Conservation (phyloP, 371 early-diverging fungal species). For the Actinomortierella ambigua region DNA sequence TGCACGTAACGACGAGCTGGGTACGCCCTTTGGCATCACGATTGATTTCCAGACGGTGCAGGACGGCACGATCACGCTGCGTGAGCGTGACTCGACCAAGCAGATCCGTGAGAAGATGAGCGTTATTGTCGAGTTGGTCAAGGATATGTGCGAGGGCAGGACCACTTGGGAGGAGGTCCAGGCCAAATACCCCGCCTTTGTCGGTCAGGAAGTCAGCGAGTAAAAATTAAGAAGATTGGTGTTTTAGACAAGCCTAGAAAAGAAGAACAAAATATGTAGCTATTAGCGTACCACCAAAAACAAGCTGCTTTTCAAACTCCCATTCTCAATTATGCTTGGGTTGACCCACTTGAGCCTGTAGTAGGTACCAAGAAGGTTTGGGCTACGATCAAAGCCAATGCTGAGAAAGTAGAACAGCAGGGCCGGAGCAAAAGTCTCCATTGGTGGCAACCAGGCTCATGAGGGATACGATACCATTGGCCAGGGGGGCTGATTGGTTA, state of each 20-base stretch:
- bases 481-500: no score
- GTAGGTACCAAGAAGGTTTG: no score
- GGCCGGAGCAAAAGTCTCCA: no score
- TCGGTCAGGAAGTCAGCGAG: constrained; percentile 47
- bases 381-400: no score
- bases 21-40: constrained; percentile 98
- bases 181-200: constrained; percentile 64
- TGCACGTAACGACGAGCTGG: constrained; percentile 98
- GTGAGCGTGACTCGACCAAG: constrained; percentile 97
- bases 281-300: no score
- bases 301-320: no score
- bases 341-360: no score
- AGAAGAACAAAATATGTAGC: not conserved
- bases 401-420: no score
- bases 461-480: no score
- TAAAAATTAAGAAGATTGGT: not conserved
- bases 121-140: constrained; percentile 73
- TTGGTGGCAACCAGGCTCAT: no score
- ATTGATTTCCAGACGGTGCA: constrained; percentile 98
- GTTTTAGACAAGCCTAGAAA: not conserved
- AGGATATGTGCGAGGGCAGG: constrained; percentile 67
- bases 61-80: constrained; percentile 94
- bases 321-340: no score
- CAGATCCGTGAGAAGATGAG: constrained; percentile 92
- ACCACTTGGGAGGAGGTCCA: constrained; percentile 73